Evolutionary conservation across 345 rosid species (phyloP).

Genomic region (Rhizophora apiculata): DNA sequence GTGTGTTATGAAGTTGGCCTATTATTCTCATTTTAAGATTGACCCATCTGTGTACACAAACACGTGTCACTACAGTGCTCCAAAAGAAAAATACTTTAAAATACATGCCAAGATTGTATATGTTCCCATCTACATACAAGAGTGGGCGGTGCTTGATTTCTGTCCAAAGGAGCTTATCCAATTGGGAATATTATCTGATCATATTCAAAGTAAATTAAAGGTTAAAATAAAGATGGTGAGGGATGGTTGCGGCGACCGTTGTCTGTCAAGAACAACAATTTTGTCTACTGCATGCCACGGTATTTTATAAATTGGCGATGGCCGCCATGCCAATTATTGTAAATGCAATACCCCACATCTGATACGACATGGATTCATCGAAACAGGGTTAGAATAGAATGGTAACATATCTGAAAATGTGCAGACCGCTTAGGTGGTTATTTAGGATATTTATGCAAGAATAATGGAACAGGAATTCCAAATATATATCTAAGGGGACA

Average conservation of each 20-base stretch:
- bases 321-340: constrained; percentile 14
- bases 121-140: background rate
- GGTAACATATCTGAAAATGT: background rate
- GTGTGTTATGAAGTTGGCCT: background rate
- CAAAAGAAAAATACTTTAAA: background rate
- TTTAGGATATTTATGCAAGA: constrained; percentile 12
- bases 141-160: background rate
- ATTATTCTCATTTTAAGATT: background rate
- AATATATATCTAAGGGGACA: background rate
- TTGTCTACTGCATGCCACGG: constrained; percentile 16
- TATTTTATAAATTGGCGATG: background rate
- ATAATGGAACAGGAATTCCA: constrained; percentile 20
- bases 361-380: background rate
- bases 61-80: too few species aligned
- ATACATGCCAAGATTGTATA: background rate
- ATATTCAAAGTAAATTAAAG: background rate
- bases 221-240: background rate
- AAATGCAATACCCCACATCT: constrained; percentile 10
- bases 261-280: constrained; percentile 40
- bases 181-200: too few species aligned
- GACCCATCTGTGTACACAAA: background rate
- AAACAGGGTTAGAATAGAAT: background rate
- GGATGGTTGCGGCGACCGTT: constrained; percentile 25
- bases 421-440: background rate
- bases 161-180: background rate